Evolutionary conservation across 2,329 filamentous ascomycete genomes (phyloP).

Genomic region (Fusarium verrucosum): DNA sequence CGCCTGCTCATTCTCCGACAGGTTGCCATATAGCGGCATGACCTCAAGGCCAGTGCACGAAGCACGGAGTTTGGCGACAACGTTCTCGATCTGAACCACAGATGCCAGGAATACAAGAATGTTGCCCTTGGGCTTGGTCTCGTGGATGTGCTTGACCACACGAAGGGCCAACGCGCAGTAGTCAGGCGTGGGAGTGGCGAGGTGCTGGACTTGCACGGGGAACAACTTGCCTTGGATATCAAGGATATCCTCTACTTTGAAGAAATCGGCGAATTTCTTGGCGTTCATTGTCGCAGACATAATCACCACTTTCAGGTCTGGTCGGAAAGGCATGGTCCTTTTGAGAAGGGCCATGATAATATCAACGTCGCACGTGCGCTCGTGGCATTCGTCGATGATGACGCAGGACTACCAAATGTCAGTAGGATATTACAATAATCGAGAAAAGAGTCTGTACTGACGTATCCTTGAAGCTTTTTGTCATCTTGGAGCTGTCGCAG

Average conservation of each 20-base stretch:
- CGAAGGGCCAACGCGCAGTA: conserved; percentile 92
- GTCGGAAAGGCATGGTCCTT: conserved; percentile 82
- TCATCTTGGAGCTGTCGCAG: conserved; percentile 90
- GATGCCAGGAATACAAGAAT: conserved; percentile 96
- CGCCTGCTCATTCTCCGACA: no score
- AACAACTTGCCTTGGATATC: conserved; percentile 91
- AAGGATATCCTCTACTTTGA: conserved; percentile 92
- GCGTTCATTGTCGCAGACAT: conserved; percentile 96
- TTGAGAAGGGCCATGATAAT: conserved; percentile 89
- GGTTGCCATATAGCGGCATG: no score
- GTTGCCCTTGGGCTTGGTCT: conserved; percentile 83
- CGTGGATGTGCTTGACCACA: conserved; percentile 94
- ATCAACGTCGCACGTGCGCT: conserved; percentile 89
- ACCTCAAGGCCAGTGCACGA: no score
- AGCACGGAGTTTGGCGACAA: no score
- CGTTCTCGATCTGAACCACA: conserved; percentile 96
- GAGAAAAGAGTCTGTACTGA: no score
- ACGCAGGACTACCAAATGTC: no score
- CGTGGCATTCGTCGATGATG: conserved; percentile 98
- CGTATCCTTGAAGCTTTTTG: conserved; percentile 82
- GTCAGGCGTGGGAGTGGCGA: conserved; percentile 89
- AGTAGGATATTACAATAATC: no score
- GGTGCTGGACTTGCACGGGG: conserved; percentile 92
- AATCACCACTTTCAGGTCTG: conserved; percentile 89
- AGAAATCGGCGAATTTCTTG: conserved; percentile 89